Evolutionary conservation across 495 filamentous ascomycete species (phyloP).

Genomic region (Penicillium longicatenatum): DNA sequence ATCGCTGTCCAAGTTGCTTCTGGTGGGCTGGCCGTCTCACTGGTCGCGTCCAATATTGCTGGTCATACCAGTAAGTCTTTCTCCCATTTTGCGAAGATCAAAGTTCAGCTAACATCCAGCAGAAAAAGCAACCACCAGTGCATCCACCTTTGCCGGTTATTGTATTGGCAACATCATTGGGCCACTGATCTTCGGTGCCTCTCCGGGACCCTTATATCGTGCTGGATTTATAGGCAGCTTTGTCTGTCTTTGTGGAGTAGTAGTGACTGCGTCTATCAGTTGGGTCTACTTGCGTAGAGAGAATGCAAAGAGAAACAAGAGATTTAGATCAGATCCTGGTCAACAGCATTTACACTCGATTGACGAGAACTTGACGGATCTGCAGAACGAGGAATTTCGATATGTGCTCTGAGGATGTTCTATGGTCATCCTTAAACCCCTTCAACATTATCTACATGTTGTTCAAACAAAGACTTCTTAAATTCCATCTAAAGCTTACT

Average conservation of each 20-base stretch:
- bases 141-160: conserved; percentile 7
- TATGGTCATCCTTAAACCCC: background rate
- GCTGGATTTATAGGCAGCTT: conserved; percentile 10
- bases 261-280: background rate
- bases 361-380: conserved; percentile 9
- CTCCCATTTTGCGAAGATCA: background rate
- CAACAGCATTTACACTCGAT: conserved; percentile 1
- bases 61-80: conserved; percentile 7
- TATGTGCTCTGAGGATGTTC: conserved; percentile 1
- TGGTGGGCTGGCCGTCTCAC: conserved; percentile 6
- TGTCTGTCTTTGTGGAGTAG: conserved; percentile 8
- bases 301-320: background rate
- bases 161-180: conserved; percentile 10
- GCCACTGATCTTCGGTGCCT: conserved; percentile 8
- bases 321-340: background rate
- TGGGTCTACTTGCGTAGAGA: conserved; percentile 5
- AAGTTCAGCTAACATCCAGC: background rate
- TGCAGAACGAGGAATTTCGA: conserved; percentile 7
- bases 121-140: conserved; percentile 11
- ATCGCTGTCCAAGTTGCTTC: conserved; percentile 8
- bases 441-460: too few relatives aligned
- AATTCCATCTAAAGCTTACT: too few relatives aligned
- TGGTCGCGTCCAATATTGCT: conserved; percentile 8
- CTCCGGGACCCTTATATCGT: conserved; percentile 4
- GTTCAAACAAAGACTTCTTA: too few relatives aligned